These are phyloP conservation scores for Dysphania ambrosioides DNA, from an alignment of 148 eudicot species.

Conservation along the genomic window DNA sequence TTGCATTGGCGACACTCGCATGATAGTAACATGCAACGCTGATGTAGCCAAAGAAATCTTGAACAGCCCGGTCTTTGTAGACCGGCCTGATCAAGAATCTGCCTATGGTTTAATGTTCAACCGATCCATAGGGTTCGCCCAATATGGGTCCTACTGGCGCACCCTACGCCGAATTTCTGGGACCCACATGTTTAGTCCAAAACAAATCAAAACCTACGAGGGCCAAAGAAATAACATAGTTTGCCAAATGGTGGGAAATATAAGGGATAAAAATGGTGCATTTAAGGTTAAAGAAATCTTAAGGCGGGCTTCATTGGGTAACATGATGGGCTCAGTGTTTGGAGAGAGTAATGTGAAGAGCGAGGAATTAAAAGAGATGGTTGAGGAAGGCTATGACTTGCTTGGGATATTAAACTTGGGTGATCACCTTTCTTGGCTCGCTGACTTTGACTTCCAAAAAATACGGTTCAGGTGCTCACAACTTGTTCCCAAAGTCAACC, in stretches of 20 bases:
- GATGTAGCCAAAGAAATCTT: conserved; percentile 64
- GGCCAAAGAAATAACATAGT: conserved; percentile 41
- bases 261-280: conserved; percentile 16
- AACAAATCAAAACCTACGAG: conserved; percentile 55
- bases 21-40: conserved; percentile 57
- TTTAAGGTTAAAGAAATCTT: conserved; percentile 42
- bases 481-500: conserved; percentile 67
- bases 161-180: conserved; percentile 62
- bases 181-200: conserved; percentile 69
- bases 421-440: conserved; percentile 63
- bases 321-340: conserved; percentile 79
- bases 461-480: conserved; percentile 56
- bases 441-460: conserved; percentile 55
- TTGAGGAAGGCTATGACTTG: conserved; percentile 72
- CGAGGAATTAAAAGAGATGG: conserved; percentile 47
- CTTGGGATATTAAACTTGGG: conserved; percentile 62
- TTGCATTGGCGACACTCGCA: conserved; percentile 64
- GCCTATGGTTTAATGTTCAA: conserved; percentile 74
- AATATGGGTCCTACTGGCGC: conserved; percentile 74
- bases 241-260: conserved; percentile 36
- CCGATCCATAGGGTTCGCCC: conserved; percentile 84
- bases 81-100: conserved; percentile 76
- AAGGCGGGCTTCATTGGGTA: conserved; percentile 51
- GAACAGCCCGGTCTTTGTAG: conserved; percentile 55
- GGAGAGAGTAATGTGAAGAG: conserved; percentile 27